Conservation (phyloP, 441 rosid species). For the Syzygium syzygioides region DNA sequence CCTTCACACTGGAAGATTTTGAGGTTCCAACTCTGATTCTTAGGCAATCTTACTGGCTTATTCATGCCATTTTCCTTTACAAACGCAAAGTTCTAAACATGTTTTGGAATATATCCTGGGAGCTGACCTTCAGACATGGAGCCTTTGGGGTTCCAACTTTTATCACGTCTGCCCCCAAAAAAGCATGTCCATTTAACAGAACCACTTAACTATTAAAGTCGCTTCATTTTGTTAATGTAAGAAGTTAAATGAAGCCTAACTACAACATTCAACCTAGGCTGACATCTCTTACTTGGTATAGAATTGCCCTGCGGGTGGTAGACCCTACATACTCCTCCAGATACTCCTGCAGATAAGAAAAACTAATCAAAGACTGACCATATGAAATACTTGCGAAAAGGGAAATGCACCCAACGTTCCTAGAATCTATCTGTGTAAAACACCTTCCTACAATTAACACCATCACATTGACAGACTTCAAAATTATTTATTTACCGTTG, state of each 20-base stretch:
- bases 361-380: neutral
- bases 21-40: neutral
- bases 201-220: neutral
- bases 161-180: neutral
- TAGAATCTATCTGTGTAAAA: neutral
- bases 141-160: neutral
- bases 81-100: neutral
- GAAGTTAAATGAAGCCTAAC: neutral
- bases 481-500: constrained; percentile 2
- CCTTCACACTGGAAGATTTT: neutral
- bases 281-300: constrained; percentile 58
- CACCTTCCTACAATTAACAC: neutral
- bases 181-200: neutral
- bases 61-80: neutral
- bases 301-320: constrained; percentile 51
- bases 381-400: neutral
- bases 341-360: constrained; percentile 61
- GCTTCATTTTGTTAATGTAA: neutral
- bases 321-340: constrained; percentile 70
- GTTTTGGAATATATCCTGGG: neutral
- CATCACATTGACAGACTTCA: neutral
- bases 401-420: neutral
- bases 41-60: neutral
- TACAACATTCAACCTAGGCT: neutral
- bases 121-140: neutral